Base-by-base conservation (phyloP, 495 filamentous ascomycete species). In the Lasiosphaeriaceae sp. region DNA sequence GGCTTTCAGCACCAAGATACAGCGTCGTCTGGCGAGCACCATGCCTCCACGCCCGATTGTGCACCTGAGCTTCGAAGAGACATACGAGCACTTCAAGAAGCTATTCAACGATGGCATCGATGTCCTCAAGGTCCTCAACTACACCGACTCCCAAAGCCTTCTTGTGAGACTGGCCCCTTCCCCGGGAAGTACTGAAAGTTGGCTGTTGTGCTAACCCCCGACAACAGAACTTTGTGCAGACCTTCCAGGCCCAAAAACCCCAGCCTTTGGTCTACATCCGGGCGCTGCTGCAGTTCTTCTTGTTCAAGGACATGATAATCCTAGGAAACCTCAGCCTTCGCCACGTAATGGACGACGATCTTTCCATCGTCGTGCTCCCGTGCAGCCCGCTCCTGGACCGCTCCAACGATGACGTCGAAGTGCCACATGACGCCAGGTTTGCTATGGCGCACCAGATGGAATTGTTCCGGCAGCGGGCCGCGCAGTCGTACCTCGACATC, bases 31-130 rank as follows among this genome's bases (percentile, higher is more conserved):
- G 5, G 90, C 94, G 8, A 96, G 90, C 63, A 96, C 90, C 4
- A 90, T 96, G 51, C 94, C 94, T 3, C 95, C 94, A 22, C 84
- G 93, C 23, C 90, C 93, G 7, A 92, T 97, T 61, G 88, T 96
- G 16, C 80, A 88, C 29, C 79, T 90, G 34, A 82, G 78, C 39
- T 84, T 88, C 50, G 82, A 86, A 20, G 85, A 90, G 65, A 90
- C 92, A 6, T 80, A 84, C 59, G 71, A 71, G 54, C 84, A 88
- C 61, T 77, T 96, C 61, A 81, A 80, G 62, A 81, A 82, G 31
- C 69, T 96, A 23, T 90, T 86, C 67, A 74, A 81, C 55, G 88
- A 97, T 67, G 87, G 83, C 49, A 77, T 83, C 54, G 76, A 87
- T 45, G 80, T 91, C 35, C 73, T 92, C 41, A 77, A 87, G 52